Base-by-base conservation (phyloP, 495 filamentous ascomycete species). In the Talaromyces adpressus region DNA sequence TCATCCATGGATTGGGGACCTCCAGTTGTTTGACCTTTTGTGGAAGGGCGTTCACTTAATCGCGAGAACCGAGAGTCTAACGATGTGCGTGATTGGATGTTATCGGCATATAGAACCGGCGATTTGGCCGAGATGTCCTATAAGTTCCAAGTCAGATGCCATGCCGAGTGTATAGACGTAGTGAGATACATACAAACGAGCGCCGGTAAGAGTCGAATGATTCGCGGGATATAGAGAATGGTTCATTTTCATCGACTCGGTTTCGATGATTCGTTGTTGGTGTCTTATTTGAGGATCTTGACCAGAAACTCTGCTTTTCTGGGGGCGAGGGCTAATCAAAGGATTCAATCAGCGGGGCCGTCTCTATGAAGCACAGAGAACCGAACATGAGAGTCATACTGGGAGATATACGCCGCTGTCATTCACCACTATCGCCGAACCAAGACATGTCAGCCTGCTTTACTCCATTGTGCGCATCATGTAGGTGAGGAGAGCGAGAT, bases 191-290 rank as follows among this genome's bases (percentile, higher is more conserved):
- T 83, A 96, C 93, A 79, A 98, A 98, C 63, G 94, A 97, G 65
- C 94, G 87, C 59, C 94, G 85, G 73, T 98, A 98, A 29, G 93
- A 97, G 72, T 98, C 94, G 73, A 98, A 98, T 8, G 92, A 97
- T 76, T 98, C 94, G 67, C 94, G 87, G 32, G 94, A 97, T 75
- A 98, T 98, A 59, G 89, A 91, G 75, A 98, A 98, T 23, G 91
- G 93, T 69, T 98, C 94, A 70, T 92, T 91, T 63, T 93, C 89
- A 68, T 87, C 81, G 62, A 92, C 78, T 62, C 87, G 82, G 68
- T 83, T 86, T 29, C 84, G 83, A 63, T 88, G 89, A 70, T 88
- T 90, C 7, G 89, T 89, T 1, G 87, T 84, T 66, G 82, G 83
- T 12, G 85, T 85, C 8, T 88, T 86, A 51, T 79, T 81, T 27